Base-by-base conservation (phyloP, 352 stramenopile genomes). In the Phytophthora chlamydospora region DNA sequence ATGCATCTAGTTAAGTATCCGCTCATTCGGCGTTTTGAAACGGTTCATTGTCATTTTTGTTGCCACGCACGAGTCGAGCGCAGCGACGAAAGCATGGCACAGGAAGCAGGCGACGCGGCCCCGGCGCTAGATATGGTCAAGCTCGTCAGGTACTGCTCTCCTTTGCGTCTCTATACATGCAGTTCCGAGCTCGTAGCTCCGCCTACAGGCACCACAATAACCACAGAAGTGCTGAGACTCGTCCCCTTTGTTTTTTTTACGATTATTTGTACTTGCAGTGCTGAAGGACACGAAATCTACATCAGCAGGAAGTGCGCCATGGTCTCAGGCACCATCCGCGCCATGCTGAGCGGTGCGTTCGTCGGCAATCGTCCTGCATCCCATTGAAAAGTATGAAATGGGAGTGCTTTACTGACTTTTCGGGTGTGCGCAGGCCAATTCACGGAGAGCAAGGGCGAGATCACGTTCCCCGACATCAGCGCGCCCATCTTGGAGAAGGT, bases 391-490 rank as follows among this genome's bases (percentile, higher is more conserved):
- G 36, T 40, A 21, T 46, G 19, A 56, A 54, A 51, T 53, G 21
- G 47, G 8, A 38, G 21, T 21, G 35, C 43, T 31, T 35, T 24
- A 40, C 13, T 35, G 21, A 56, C 39, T 31, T 9, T 40, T 13
- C 55, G 34, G 3, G 10, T 57, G 2, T 29, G 21, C 40, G 44
- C 68, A 96, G 89, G 89, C 32, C 86, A 95, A 58, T 98, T 98
- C 62, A 95, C 82, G 16, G 91, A 98, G 66, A 97, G 85, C 81
- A 93, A 96, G 62, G 93, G 93, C 56, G 93, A 99, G 70, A 98
- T 99, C 71, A 91, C 84, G 32, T 99, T 99, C 70, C 96, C 95
- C 0, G 97, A 92, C 58, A 99, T 99, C 66, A 91, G 90, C 44
- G 94, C 91, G 19, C 84, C 88, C 29, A 98, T 99, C 60, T 72